Percentiles rank a stretch among this genome's conserved stretches.
Evolutionary conservation across 2,329 filamentous ascomycete species (phyloP).

Genomic region (Alternaria viburni): DNA sequence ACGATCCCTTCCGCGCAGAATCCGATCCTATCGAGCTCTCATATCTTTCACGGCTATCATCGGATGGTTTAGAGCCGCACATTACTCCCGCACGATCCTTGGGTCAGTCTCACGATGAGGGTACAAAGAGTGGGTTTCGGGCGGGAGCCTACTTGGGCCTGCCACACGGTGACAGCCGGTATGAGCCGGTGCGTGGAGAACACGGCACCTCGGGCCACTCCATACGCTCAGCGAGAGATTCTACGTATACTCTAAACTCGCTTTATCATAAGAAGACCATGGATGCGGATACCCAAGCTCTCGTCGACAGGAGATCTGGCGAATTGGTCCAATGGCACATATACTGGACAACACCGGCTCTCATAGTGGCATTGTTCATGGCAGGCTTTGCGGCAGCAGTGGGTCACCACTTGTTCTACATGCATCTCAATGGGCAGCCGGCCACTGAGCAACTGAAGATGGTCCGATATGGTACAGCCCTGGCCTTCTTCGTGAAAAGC

Average conservation of each 20-base stretch:
- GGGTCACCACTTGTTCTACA: conserved; percentile 47
- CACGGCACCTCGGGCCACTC: conserved; percentile 20
- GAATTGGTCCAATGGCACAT: conserved; percentile 46
- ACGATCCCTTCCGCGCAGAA: conserved; percentile 37
- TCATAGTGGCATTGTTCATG: conserved; percentile 38
- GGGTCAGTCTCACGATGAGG: conserved; percentile 10
- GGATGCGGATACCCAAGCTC: conserved; percentile 41
- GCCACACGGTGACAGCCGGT: conserved; percentile 18
- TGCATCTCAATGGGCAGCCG: conserved; percentile 35
- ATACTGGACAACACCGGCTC: conserved; percentile 43
- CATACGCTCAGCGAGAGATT: conserved; percentile 26
- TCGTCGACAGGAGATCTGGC: conserved; percentile 41
- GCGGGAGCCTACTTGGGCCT: conserved; percentile 25
- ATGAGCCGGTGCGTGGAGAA: conserved; percentile 26
- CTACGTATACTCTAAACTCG: conserved; percentile 30
- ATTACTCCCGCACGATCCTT: conserved; percentile 17
- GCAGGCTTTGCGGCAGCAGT: conserved; percentile 41
- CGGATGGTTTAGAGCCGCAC: conserved; percentile 12
- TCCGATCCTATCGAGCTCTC: conserved; percentile 41
- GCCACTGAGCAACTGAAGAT: conserved; percentile 42
- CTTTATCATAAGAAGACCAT: conserved; percentile 33
- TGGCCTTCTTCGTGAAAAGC: conserved; percentile 48
- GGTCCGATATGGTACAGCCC: conserved; percentile 45
- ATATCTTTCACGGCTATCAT: conserved; percentile 18
- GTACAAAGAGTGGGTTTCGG: conserved; percentile 16